Evolutionary conservation across 2,329 filamentous ascomycete species (phyloP), one percentile per base, ranked within the genome.

Genomic region (Plectosphaerella sp.): DNA sequence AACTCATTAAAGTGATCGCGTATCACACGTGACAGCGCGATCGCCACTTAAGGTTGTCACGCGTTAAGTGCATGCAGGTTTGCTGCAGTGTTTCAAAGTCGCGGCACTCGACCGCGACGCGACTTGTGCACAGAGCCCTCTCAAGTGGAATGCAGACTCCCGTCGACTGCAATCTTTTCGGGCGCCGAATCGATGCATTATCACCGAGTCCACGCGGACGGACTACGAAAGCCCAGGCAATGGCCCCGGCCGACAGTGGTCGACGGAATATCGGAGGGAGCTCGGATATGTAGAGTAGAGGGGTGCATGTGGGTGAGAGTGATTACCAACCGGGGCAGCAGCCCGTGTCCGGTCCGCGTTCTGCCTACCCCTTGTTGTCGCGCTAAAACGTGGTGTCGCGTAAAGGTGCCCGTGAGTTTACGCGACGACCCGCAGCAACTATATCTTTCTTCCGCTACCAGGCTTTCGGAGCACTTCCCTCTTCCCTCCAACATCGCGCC

Each of bases 371-470:
- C 53, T 57, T 58, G 54, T 62, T 61, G 59, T 59, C 60, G 56
- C 60, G 60, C 60, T 61, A 62, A 52, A 43, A 51, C 20, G 60
- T 64, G 64, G 65, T 59, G 62, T 63, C 65, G 65, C 66, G 66
- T 67, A 52, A 58, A 54, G 48, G 41, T 43, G 28, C 10, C n/a
- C 41, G 41, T 43, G n/a, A 16, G 56, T 61, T 22, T 59, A 69
- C 66, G 66, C 66, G 66, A 55, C 61, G 56, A 62, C 60, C 55
- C 45, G 39, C 57, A 20, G 16, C 11, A 20, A 20, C 47, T 48
- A 41, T 47, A 45, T 48, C 24, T 45, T 52, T 48, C 41, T 42
- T 20, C 49, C 48, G 33, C 42, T 49, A 39, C 25, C 46, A 28
- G 16, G 15, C 54, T 43, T 41, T 50, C 53, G 39, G 51, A 51